phyloP scores from a whole-genome alignment of 805 yeast species.

The Yarrowia deformans region DNA sequence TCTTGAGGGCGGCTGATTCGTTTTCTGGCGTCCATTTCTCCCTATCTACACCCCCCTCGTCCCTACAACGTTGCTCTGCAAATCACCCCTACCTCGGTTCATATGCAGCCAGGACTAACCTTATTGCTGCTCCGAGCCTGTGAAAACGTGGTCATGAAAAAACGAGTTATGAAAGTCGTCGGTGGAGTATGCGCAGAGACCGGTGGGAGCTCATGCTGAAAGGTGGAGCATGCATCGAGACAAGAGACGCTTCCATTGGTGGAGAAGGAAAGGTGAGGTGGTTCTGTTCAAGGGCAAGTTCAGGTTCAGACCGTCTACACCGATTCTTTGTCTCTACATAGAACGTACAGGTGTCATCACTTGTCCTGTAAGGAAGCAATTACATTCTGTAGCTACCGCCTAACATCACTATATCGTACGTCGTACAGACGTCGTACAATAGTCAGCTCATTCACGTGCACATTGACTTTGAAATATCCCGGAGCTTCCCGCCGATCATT shows the following conservation, averaged over 20 bases:
- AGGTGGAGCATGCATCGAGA: no score
- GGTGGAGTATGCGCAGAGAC: no score
- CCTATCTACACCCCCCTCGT: background rate
- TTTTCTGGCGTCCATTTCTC: no score
- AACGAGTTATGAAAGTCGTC: background rate
- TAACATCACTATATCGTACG: no score
- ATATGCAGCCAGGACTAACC: conserved; percentile 9
- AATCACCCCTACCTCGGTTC: conserved; percentile 22
- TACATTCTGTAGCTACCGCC: no score
- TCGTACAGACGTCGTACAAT: no score
- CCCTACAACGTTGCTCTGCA: background rate
- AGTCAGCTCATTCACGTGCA: conserved; percentile 1
- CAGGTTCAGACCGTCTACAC: background rate
- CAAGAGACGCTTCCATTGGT: no score
- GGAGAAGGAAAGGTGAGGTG: no score
- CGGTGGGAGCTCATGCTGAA: no score
- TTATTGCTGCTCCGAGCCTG: conserved; percentile 26
- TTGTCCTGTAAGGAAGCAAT: no score
- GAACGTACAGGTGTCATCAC: no score
- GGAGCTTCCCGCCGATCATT: conserved; percentile 22
- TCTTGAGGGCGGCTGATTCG: background rate
- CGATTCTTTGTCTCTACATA: no score
- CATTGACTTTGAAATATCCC: conserved; percentile 1
- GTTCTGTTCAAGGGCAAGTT: background rate
- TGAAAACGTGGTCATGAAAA: conserved; percentile 35